These are phyloP conservation scores for Uromyces viciae-fabae DNA, from an alignment of 1,284 basidiomycete species.

Conservation along the genomic window DNA sequence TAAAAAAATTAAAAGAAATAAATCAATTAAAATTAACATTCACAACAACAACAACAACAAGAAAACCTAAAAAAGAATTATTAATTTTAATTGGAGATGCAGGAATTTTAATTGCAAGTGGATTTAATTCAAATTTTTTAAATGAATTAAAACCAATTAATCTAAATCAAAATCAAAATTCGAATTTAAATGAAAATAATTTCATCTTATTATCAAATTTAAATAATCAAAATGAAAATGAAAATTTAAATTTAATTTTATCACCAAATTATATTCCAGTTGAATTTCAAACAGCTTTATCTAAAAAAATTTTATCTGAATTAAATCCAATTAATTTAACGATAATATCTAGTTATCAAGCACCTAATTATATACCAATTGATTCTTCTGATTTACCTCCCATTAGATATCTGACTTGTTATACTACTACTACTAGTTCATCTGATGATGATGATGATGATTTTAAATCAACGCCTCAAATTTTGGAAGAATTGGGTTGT, in stretches of 20 bases:
- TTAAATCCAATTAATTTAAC: background rate
- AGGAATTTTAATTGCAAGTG: constrained; percentile 3
- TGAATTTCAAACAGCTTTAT: background rate
- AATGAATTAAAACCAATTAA: background rate
- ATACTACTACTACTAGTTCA: background rate
- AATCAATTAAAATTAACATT: background rate
- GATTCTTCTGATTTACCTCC: background rate
- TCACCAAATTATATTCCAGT: constrained; percentile 4
- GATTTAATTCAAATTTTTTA: too few species aligned
- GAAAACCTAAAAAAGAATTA: background rate
- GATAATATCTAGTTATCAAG: background rate
- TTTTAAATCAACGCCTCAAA: background rate
- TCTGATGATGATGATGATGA: too few species aligned
- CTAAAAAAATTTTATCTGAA: background rate
- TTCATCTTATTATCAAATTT: background rate
- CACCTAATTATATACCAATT: constrained; percentile 16
- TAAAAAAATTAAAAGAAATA: background rate
- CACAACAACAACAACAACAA: background rate
- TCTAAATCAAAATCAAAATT: background rate
- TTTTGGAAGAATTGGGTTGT: background rate
- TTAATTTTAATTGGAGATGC: constrained; percentile 12
- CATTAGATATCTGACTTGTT: constrained; percentile 2
- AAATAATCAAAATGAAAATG: too few species aligned
- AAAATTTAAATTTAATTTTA: background rate
- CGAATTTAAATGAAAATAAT: background rate